A percentile compares a stretch with the other conserved stretches of the same genome.
Evolutionary conservation across 2,329 filamentous ascomycete genomes (phyloP).

Genomic region (Ceratocystiopsis minuta): DNA sequence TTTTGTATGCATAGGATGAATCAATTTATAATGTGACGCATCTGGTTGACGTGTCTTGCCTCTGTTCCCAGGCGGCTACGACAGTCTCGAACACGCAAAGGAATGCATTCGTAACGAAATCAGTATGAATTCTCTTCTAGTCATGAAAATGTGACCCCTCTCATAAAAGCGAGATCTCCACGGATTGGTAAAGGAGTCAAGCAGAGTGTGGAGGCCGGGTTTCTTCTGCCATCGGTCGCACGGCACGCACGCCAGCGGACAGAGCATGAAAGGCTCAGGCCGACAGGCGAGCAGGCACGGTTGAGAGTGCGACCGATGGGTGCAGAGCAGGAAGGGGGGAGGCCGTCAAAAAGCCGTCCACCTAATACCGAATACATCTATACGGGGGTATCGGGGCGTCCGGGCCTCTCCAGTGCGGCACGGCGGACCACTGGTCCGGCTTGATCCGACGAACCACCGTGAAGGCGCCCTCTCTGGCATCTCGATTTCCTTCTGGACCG

Average conservation of each 20-base stretch:
- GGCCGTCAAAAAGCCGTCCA: background rate
- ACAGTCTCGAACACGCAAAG: background rate
- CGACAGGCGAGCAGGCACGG: constrained; percentile 6
- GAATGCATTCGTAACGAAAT: background rate
- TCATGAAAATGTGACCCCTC: constrained; percentile 21
- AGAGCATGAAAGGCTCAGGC: constrained; percentile 6
- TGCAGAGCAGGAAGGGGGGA: background rate
- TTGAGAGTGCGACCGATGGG: constrained; percentile 15
- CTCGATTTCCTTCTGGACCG: no score
- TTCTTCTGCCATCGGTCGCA: constrained; percentile 27
- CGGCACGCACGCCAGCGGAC: constrained; percentile 23
- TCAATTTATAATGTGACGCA: no score
- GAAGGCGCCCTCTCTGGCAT: no score
- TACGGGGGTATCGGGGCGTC: no score
- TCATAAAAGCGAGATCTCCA: constrained; percentile 27
- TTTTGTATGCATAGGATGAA: no score
- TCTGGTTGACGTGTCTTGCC: no score
- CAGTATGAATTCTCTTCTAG: background rate
- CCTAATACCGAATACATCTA: background rate
- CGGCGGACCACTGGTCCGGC: no score
- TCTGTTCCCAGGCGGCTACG: no score
- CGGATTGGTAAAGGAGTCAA: constrained; percentile 18
- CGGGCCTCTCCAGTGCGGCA: no score
- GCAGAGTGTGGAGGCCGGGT: constrained; percentile 27
- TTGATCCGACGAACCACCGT: no score